Conservation (phyloP, 108 stramenopile genomes). For the Hondaea fermentalgiana region DNA sequence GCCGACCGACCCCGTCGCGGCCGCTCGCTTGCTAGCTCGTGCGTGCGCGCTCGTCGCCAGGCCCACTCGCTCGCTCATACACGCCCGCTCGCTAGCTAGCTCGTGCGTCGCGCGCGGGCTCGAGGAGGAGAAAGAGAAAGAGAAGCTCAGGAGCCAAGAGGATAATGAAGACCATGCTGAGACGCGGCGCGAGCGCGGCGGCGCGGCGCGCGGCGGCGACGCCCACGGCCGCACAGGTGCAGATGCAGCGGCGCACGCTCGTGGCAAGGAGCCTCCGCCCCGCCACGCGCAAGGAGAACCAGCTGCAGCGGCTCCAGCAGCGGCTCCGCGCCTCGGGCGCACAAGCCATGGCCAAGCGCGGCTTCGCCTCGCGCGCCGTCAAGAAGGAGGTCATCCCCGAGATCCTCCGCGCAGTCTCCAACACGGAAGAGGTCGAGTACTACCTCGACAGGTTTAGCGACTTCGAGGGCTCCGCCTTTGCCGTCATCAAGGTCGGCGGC, state of each 20-base stretch:
- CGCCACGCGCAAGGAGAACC: background rate
- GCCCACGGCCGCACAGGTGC: no score
- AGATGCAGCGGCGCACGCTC: background rate
- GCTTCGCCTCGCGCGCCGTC: background rate
- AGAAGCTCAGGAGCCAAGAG: no score
- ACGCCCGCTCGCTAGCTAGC: no score
- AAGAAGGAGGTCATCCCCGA: background rate
- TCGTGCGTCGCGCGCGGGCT: no score
- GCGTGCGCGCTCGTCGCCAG: no score
- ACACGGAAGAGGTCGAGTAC: background rate
- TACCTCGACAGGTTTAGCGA: background rate
- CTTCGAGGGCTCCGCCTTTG: background rate
- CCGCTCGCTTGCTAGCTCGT: no score
- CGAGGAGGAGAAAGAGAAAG: no score
- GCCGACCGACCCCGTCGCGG: no score
- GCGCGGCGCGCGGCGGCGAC: no score
- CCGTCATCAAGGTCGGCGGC: slow-evolving; percentile 44
- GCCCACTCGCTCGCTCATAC: no score
- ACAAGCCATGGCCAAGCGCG: background rate
- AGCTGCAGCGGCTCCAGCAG: background rate
- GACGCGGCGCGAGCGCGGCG: no score
- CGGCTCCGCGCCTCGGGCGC: background rate
- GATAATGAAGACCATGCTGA: no score
- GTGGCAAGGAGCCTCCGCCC: background rate
- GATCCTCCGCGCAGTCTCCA: background rate